Evolutionary conservation across 352 stramenopile genomes (phyloP), one percentile per base, ranked within the genome.

Genomic region (Phytophthora tubulina): DNA sequence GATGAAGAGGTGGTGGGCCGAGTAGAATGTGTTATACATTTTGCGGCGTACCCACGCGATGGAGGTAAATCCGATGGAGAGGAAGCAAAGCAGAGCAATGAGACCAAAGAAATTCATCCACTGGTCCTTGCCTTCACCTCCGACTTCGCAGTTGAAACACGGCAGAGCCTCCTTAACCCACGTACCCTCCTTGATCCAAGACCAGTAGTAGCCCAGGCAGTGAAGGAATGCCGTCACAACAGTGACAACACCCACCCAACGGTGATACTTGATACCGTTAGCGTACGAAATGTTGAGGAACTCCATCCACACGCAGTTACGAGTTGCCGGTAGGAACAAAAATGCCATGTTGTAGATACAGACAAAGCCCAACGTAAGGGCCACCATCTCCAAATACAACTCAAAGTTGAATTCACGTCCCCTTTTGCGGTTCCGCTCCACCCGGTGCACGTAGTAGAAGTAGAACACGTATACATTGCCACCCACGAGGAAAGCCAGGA

Each of bases 271-370:
- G 45, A 89, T 69, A 0, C 61, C 78, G 39, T 86, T 85, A 0
- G 79, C 75, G 63, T 82, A 87, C 45, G 79, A 86, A 36, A 88
- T 81, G 41, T 82, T 84, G 70, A 89, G 68, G 15, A 85, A 84
- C 31, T 87, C 77, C 77, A 87, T 86, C 81, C 81, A 89, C 3
- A 76, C 77, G 54, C 80, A 75, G 46, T 88, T 83, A 2, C 78
- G 69, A 8, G 79, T 88, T 0, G 68, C 67, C 3, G 76, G 80
- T 0, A 89, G 57, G 46, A 85, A 84, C 2, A 89, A 60, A 60
- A 88, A 88, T 2, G 73, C 75, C 73, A 88, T 68, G 70, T 88
- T 88, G 73, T 63, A 86, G 6, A 86, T 17, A 33, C 75, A 80
- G 10, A 66, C 72, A 51, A 77, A 85, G 46, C 75, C 78, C 3